A percentile compares a stretch with the other conserved stretches of the same genome.
Evolutionary conservation across 495 filamentous ascomycete genomes (phyloP).

Genomic region (Physcia stellaris): DNA sequence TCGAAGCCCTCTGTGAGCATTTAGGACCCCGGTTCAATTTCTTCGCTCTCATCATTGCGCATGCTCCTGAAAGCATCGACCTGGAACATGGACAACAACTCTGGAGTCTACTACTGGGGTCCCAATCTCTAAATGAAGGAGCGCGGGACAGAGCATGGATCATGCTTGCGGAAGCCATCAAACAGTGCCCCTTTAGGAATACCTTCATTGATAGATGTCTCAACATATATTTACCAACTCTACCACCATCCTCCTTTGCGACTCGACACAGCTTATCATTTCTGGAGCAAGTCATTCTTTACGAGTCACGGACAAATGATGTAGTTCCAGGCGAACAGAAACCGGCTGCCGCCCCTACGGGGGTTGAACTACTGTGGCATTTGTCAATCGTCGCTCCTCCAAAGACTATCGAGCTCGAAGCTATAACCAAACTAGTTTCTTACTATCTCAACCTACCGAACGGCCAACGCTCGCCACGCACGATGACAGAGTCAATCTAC

Average conservation of each 20-base stretch:
- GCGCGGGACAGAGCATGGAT: slow-evolving; percentile 53
- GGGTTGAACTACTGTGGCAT: slow-evolving; percentile 70
- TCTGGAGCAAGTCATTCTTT: slow-evolving; percentile 39
- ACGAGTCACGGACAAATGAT: slow-evolving; percentile 21
- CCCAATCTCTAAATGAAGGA: slow-evolving; percentile 35
- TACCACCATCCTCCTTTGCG: slow-evolving; percentile 51
- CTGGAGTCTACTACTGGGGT: slow-evolving; percentile 56
- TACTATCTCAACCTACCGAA: slow-evolving; percentile 52
- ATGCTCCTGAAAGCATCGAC: slow-evolving; percentile 45
- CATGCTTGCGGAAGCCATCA: slow-evolving; percentile 40
- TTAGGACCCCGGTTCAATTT: slow-evolving; percentile 41
- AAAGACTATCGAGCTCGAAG: slow-evolving; percentile 53
- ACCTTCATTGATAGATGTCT: slow-evolving; percentile 55
- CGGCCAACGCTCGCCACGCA: slow-evolving; percentile 26
- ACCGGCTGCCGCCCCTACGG: slow-evolving; percentile 27
- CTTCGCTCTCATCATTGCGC: slow-evolving; percentile 39
- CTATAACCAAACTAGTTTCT: slow-evolving; percentile 56
- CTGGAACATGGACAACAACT: slow-evolving; percentile 45
- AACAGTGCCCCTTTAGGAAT: slow-evolving; percentile 33
- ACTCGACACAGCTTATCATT: slow-evolving; percentile 55
- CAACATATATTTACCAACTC: slow-evolving; percentile 45
- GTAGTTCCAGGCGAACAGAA: slow-evolving; percentile 1
- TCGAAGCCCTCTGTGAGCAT: slow-evolving; percentile 25
- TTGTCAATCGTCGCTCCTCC: slow-evolving; percentile 59
- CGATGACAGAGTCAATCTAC: slow-evolving; percentile 55